Evolutionary conservation across 2,329 filamentous ascomycete genomes (phyloP).

Genomic region (Westerdykella sp.): DNA sequence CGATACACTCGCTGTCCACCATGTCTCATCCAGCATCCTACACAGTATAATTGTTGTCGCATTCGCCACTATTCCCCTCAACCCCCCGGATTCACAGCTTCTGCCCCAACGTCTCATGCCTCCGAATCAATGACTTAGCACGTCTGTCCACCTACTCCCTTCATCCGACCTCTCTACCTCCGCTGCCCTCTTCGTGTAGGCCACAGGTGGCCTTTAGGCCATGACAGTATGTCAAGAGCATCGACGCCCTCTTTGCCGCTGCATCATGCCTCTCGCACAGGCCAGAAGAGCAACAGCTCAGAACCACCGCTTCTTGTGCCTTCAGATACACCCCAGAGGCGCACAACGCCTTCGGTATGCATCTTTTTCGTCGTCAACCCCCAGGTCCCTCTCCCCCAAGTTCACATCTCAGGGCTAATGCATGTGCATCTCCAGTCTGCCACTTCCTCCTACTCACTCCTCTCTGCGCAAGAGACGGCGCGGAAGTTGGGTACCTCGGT

Average conservation of each 20-base stretch:
- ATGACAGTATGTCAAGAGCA: conserved; percentile 59
- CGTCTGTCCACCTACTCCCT: not conserved
- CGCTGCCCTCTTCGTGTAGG: conserved; percentile 7
- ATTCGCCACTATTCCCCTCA: too few relatives aligned
- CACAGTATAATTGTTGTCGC: too few relatives aligned
- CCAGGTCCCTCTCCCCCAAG: conserved; percentile 1
- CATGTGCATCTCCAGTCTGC: conserved; percentile 27
- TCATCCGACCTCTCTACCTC: not conserved
- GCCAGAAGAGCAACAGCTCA: conserved; percentile 23
- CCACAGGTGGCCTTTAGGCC: conserved; percentile 33
- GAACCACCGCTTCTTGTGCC: conserved; percentile 27
- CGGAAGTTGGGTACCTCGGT: conserved; percentile 76
- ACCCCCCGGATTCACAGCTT: too few relatives aligned
- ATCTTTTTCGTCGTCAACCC: not conserved
- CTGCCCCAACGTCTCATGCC: not conserved
- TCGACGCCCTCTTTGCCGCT: conserved; percentile 54
- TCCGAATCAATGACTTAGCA: not conserved
- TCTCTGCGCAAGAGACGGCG: conserved; percentile 74
- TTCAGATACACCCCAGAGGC: conserved; percentile 22
- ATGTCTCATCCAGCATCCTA: too few relatives aligned
- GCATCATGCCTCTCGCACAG: conserved; percentile 43
- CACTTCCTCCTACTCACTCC: conserved; percentile 52
- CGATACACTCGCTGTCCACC: not conserved
- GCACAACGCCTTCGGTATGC: conserved; percentile 27
- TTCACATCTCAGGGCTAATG: conserved; percentile 13